A percentile compares a stretch with the other conserved stretches of the same genome.
Evolutionary conservation across 441 rosid species (phyloP).

Genomic region (Brassica hybrid): DNA sequence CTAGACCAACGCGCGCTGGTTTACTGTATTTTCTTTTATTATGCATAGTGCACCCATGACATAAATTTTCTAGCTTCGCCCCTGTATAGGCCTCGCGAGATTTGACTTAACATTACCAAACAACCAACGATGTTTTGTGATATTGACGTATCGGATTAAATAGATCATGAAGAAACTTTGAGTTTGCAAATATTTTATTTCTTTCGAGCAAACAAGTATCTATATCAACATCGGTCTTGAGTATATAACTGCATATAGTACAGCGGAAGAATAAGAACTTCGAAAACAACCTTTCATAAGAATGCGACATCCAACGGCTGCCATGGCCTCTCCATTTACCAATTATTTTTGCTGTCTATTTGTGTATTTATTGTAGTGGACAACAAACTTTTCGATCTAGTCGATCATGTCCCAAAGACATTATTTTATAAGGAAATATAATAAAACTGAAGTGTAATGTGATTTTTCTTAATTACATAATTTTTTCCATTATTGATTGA

Average conservation of each 20-base stretch:
- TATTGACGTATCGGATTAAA: neutral
- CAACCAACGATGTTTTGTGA: constrained; percentile 9
- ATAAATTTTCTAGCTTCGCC: too few relatives aligned
- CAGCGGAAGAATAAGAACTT: too few relatives aligned
- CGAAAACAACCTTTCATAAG: constrained; percentile 18
- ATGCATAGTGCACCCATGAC: too few relatives aligned
- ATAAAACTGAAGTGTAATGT: neutral
- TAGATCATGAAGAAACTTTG: neutral
- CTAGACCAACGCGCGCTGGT: too few relatives aligned
- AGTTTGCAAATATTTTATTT: neutral
- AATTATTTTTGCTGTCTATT: constrained; percentile 17
- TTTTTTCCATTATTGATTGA: constrained; percentile 14
- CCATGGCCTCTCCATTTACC: constrained; percentile 25
- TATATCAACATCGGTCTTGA: constrained; percentile 8
- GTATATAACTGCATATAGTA: constrained; percentile 5
- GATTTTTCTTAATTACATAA: neutral
- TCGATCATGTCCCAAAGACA: constrained; percentile 12
- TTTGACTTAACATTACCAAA: neutral
- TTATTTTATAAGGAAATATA: neutral
- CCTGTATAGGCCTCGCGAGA: neutral
- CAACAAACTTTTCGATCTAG: constrained; percentile 12
- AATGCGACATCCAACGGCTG: constrained; percentile 44
- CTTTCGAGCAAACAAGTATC: neutral
- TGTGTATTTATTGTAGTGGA: constrained; percentile 26
- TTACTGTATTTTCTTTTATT: too few relatives aligned